Evolutionary conservation across 1,139 yeast species (phyloP), one percentile per base, ranked within the genome.

Genomic region (Blastobotrys buckinghamii): DNA sequence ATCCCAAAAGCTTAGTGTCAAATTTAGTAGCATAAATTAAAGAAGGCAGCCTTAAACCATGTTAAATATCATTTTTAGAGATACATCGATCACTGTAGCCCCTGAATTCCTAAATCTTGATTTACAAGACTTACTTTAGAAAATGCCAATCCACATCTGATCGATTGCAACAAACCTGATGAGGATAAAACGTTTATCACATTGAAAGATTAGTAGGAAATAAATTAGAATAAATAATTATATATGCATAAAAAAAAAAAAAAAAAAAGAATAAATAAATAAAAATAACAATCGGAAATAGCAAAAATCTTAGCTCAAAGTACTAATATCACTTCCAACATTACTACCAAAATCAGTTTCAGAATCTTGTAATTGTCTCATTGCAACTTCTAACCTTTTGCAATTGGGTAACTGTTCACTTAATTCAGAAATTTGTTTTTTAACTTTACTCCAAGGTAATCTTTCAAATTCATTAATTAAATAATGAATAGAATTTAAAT

Each of bases 251-350:
- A 62, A 66, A 50, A 56, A 61, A 44, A 61, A 62, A 52, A 65
- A 69, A 16, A 70, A 70, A 53, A 58, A 56, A 26, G 67, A 64
- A 38, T 57, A 71, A 60, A 62, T 59, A 27, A 58, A 53, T 19
- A 71, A 75, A 75, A 70, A 68, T 59, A 63, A 57, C 51, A 66
- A 70, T 58, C 60, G 71, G 58, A 71, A 72, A 51, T 73, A 72
- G 42, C 71, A 71, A 57, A 62, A 72, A 33, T 74, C 72, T 4
- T 61, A 62, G 44, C 55, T 59, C 13, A 29, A 29, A 10, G 26
- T 17, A 27, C 39, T 36, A 26, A 27, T 5, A 26, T 36, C 39
- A 26, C 39, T 36, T 15, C 39, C 39, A 17, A 17, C 13, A 17
- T 12, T 22, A 22, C 42, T 27, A 7, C 42, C 42, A 37, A 38